A percentile compares a stretch with the other conserved stretches of the same genome.
phyloP scores from a whole-genome alignment of 169 alveolate genomes.

The Toxoplasma gondii region DNA sequence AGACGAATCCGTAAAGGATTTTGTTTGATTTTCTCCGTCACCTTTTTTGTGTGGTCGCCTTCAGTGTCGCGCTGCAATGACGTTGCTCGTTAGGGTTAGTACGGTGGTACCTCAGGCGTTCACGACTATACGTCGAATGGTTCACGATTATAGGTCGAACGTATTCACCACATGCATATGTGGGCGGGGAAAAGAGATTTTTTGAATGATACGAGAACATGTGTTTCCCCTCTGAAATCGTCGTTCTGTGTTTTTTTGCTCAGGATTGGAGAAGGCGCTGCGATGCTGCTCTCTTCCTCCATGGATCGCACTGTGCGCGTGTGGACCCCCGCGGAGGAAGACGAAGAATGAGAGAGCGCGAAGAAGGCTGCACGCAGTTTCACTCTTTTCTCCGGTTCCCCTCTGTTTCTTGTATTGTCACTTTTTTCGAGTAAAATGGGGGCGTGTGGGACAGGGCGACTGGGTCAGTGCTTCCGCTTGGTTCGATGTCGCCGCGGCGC shows the following conservation, averaged over 20 bases:
- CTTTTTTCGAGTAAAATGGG: no score
- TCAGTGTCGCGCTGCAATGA: no score
- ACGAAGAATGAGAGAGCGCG: not conserved
- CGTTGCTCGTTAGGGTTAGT: no score
- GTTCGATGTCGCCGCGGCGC: no score
- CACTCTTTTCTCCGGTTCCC: not conserved
- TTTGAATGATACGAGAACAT: no score
- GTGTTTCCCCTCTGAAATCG: no score
- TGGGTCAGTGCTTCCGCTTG: no score
- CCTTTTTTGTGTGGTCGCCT: no score
- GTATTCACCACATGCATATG: not conserved
- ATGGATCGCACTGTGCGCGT: conserved; percentile 73
- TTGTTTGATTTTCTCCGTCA: no score
- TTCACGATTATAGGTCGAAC: not conserved
- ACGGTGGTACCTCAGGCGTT: not conserved
- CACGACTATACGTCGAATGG: not conserved
- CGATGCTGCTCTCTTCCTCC: conserved; percentile 70
- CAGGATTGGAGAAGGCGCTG: conserved; percentile 71
- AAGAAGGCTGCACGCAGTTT: not conserved
- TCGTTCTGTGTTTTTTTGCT: not conserved
- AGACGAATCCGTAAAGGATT: no score
- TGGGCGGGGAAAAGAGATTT: no score
- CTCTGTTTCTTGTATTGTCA: not conserved
- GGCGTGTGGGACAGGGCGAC: no score
- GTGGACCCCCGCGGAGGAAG: conserved; percentile 64